Conservation (phyloP, 352 stramenopile genomes). For the Pythium utonaiense region DNA sequence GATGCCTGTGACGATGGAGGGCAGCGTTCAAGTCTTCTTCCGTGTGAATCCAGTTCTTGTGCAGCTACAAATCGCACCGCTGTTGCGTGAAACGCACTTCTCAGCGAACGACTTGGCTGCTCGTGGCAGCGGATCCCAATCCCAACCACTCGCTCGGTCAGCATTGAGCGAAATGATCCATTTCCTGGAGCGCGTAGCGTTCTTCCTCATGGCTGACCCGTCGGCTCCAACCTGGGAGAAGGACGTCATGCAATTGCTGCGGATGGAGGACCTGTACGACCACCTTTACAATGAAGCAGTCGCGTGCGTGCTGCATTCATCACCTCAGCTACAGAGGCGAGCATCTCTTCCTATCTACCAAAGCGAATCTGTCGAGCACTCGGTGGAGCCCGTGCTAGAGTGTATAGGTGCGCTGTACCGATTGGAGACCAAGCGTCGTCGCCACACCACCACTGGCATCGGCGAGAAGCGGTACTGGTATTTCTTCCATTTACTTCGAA, state of each 20-base stretch:
- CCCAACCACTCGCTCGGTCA: neutral
- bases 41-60: slow-evolving; percentile 31
- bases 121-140: slow-evolving; percentile 5
- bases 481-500: slow-evolving; percentile 40
- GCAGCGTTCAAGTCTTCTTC: slow-evolving; percentile 27
- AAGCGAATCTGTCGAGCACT: neutral
- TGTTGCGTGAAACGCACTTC: slow-evolving; percentile 26
- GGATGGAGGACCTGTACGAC: slow-evolving; percentile 43
- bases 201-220: slow-evolving; percentile 37
- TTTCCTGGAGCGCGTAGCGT: slow-evolving; percentile 39
- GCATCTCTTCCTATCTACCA: neutral
- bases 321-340: neutral
- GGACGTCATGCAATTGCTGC: slow-evolving; percentile 45
- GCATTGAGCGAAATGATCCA: slow-evolving; percentile 30
- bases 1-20: slow-evolving; percentile 22
- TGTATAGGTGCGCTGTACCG: slow-evolving; percentile 47
- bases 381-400: slow-evolving; percentile 17
- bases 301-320: neutral
- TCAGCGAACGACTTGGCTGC: too few relatives aligned
- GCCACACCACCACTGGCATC: slow-evolving; percentile 23
- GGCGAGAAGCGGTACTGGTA: slow-evolving; percentile 52
- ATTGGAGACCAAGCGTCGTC: slow-evolving; percentile 45
- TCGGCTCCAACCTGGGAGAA: slow-evolving; percentile 36
- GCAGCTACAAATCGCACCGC: slow-evolving; percentile 26
- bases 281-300: slow-evolving; percentile 38